Percentiles rank a stretch among this genome's conserved stretches.
phyloP scores from a whole-genome alignment of 2,329 filamentous ascomycete species.

The Talaromyces sp. region DNA sequence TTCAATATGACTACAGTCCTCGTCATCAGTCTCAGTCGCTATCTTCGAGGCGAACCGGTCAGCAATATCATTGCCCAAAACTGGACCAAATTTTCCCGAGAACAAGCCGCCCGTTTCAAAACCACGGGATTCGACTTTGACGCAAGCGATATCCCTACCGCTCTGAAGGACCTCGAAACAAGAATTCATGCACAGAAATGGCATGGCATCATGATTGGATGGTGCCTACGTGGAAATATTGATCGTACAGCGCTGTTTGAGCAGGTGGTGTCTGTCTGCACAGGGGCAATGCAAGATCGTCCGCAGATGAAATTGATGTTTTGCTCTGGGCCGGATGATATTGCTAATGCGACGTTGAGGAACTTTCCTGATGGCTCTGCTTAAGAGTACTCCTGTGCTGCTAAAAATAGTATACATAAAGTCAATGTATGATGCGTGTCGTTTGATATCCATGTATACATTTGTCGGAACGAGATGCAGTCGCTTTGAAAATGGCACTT shows the following conservation, averaged over 20 bases:
- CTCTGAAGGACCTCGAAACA: neutral
- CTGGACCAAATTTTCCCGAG: neutral
- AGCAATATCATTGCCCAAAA: neutral
- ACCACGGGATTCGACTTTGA: neutral
- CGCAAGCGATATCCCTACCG: neutral
- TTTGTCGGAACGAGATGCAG: neutral
- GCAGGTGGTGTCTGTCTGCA: neutral
- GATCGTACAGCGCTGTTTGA: neutral
- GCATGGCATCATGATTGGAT: conserved; percentile 2
- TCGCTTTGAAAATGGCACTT: too few species aligned
- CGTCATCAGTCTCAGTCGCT: neutral
- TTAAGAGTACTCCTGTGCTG: neutral
- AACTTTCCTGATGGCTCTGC: neutral
- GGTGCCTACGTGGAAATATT: conserved; percentile 1
- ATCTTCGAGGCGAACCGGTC: neutral
- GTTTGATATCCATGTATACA: neutral
- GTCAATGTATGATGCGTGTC: neutral
- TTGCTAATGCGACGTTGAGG: conserved; percentile 1
- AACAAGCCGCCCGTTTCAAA: neutral
- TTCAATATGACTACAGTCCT: neutral
- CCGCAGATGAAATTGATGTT: conserved; percentile 4
- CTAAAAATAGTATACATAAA: too few species aligned
- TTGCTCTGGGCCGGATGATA: conserved; percentile 3
- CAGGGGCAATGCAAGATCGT: neutral
- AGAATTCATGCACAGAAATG: neutral